These are phyloP conservation scores for Rhizomucor pusillus DNA, from an alignment of 371 early-diverging fungal species.

Conservation along the genomic window DNA sequence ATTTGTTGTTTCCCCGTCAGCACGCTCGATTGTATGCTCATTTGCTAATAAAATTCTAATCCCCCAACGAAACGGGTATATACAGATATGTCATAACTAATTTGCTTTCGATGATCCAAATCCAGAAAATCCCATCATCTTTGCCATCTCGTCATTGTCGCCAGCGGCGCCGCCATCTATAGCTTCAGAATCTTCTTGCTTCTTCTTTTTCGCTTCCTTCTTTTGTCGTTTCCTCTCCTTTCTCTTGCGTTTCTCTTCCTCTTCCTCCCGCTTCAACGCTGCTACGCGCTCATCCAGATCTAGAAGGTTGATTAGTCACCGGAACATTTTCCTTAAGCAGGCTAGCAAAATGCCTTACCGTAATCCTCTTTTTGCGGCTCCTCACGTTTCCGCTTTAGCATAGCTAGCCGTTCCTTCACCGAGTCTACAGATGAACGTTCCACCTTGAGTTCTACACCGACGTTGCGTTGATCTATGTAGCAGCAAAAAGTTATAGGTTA, in stretches of 20 bases:
- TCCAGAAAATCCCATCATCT: constrained; percentile 52
- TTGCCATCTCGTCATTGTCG: constrained; percentile 44
- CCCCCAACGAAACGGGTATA: neutral
- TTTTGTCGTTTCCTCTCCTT: constrained; percentile 54
- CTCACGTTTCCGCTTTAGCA: constrained; percentile 57
- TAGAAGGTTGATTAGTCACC: constrained; percentile 7
- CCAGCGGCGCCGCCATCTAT: constrained; percentile 19
- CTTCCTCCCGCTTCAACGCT: constrained; percentile 44
- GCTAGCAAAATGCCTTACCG: constrained; percentile 26
- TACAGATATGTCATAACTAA: neutral
- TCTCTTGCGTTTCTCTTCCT: constrained; percentile 47
- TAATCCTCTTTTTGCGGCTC: constrained; percentile 49
- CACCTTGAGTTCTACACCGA: constrained; percentile 79
- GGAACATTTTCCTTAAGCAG: neutral
- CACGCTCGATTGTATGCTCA: neutral
- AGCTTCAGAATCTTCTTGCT: constrained; percentile 8
- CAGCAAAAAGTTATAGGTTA: no score
- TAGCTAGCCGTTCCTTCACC: constrained; percentile 53
- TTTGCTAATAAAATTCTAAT: no score
- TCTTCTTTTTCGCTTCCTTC: constrained; percentile 45
- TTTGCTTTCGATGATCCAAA: constrained; percentile 44
- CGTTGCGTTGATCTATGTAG: constrained; percentile 42
- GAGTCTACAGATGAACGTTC: constrained; percentile 56
- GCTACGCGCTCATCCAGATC: constrained; percentile 58
- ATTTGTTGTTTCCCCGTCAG: constrained; percentile 1